Evolutionary conservation across 1,284 basidiomycete species (phyloP).

Genomic region (Boletus sp.): DNA sequence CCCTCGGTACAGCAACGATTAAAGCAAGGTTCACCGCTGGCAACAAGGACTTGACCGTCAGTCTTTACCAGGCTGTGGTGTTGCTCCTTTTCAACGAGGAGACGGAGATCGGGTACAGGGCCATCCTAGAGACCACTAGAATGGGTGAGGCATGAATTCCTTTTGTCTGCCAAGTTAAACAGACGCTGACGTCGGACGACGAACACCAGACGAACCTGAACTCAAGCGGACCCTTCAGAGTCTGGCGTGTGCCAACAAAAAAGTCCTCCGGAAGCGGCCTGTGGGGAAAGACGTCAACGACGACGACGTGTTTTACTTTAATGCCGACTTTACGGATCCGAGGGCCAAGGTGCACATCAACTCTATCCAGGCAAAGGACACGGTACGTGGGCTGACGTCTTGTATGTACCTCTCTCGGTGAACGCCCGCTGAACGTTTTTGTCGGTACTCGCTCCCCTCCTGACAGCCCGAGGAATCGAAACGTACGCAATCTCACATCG

Average conservation of each 20-base stretch:
- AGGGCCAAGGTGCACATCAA: conserved; percentile 87
- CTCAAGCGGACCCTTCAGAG: conserved; percentile 86
- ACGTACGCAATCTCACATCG: conserved; percentile 79
- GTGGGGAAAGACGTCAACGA: conserved; percentile 76
- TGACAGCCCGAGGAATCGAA: conserved; percentile 81
- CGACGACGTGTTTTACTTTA: conserved; percentile 73
- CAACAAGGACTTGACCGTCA: conserved; percentile 86
- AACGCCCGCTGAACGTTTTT: too few species aligned
- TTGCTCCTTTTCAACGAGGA: conserved; percentile 88
- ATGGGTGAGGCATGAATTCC: conserved; percentile 55
- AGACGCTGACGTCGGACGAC: conserved; percentile 2
- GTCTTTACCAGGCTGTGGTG: conserved; percentile 84
- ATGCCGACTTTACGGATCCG: conserved; percentile 80
- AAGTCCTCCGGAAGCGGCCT: conserved; percentile 82
- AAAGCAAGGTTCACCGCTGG: conserved; percentile 67
- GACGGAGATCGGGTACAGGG: conserved; percentile 55
- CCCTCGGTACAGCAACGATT: conserved; percentile 74
- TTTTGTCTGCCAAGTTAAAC: conserved; percentile 1
- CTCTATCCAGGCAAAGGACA: conserved; percentile 86
- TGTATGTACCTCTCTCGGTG: too few species aligned
- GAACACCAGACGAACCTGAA: conserved; percentile 61
- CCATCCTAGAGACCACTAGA: conserved; percentile 68
- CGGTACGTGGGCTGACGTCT: conserved; percentile 13
- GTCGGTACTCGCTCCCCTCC: too few species aligned
- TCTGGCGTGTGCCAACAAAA: conserved; percentile 86